phyloP scores from a whole-genome alignment of 306 rosid genomes.

The Styphnolobium japonicum region DNA sequence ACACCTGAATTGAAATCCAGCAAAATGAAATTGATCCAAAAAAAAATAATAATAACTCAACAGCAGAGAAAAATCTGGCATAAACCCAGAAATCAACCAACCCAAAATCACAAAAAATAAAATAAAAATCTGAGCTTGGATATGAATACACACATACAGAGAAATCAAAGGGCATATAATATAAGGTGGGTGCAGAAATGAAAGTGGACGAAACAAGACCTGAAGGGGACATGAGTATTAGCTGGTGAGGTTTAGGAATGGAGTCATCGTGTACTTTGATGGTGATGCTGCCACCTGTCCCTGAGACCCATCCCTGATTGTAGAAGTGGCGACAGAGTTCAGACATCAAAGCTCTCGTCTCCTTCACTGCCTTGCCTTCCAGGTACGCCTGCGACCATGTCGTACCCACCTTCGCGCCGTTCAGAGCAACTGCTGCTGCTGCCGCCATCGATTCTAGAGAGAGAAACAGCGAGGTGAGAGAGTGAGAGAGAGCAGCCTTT shows the following conservation, averaged over 20 bases:
- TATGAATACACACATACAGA: not conserved
- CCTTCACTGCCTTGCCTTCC: constrained; percentile 63
- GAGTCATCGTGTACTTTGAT: constrained; percentile 80
- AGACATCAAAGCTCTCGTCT: constrained; percentile 66
- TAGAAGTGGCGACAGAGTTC: constrained; percentile 95
- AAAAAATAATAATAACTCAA: not conserved
- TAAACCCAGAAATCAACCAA: constrained; percentile 25
- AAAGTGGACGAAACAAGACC: too few relatives aligned
- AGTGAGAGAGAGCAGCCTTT: not conserved
- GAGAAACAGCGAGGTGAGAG: constrained; percentile 12
- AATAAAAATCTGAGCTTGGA: not conserved
- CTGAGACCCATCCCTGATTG: constrained; percentile 88
- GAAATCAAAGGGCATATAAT: not conserved
- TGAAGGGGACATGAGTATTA: constrained; percentile 82
- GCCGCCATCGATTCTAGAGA: constrained; percentile 38
- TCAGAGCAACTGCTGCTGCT: constrained; percentile 34
- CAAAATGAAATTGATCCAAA: not conserved
- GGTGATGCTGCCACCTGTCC: constrained; percentile 94
- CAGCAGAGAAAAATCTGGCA: not conserved
- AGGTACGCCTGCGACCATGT: constrained; percentile 65
- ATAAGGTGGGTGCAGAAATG: not conserved
- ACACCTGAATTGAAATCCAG: not conserved
- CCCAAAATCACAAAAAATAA: not conserved
- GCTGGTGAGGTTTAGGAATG: constrained; percentile 71
- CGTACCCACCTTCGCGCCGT: constrained; percentile 47